phyloP scores from a whole-genome alignment of 208 protist species.

The Entamoeba invadens region DNA sequence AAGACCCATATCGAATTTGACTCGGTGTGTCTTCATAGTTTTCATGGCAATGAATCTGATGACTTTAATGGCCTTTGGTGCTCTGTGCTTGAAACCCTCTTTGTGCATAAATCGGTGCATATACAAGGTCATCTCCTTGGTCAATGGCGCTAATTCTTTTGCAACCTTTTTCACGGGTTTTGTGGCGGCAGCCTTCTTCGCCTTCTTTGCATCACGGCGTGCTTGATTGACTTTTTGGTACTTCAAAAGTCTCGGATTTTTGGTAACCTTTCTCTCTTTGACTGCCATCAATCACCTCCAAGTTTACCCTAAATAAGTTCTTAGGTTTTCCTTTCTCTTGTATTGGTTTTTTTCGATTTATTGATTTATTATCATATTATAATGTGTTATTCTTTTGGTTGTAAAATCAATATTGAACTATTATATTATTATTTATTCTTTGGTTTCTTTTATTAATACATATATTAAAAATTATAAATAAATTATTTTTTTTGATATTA shows the following conservation, averaged over 20 bases:
- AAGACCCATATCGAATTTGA: background rate
- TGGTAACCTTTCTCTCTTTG: too few species aligned
- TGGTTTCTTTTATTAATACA: too few species aligned
- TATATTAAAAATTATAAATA: too few species aligned
- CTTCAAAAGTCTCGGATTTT: background rate
- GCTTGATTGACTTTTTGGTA: background rate
- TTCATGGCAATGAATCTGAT: slow-evolving; percentile 9
- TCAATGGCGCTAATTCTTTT: background rate
- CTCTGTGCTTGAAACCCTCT: slow-evolving; percentile 2
- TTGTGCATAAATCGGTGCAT: background rate
- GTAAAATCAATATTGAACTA: too few species aligned
- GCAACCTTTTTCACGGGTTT: background rate
- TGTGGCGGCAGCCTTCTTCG: background rate
- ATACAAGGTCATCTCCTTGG: background rate
- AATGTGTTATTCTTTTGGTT: too few species aligned
- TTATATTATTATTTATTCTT: too few species aligned
- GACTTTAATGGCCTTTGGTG: slow-evolving; percentile 5
- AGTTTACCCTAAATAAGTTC: background rate
- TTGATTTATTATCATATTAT: too few species aligned
- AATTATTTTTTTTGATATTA: too few species aligned
- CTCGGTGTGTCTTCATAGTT: background rate
- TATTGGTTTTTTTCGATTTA: background rate
- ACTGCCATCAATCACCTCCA: background rate
- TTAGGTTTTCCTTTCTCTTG: background rate
- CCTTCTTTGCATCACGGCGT: background rate